These are phyloP conservation scores for Aspergillus ibericus DNA, from an alignment of 2,329 filamentous ascomycete species.

Conservation along the genomic window DNA sequence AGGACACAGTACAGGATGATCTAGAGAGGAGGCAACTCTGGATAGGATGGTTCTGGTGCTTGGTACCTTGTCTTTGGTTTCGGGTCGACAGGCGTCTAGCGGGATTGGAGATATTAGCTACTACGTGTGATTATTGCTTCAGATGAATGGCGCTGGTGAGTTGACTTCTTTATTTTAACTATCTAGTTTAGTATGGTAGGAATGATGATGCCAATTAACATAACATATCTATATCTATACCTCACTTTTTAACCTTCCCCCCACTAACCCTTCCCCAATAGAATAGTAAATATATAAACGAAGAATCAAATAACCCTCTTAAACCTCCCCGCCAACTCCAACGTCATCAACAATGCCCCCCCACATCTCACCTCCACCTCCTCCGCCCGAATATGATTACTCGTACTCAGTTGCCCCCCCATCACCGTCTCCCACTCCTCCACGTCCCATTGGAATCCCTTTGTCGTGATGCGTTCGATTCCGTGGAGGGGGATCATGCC, in stretches of 20 bases:
- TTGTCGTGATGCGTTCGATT: conserved; percentile 74
- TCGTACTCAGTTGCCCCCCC: conserved; percentile 73
- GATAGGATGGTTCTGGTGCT: not conserved
- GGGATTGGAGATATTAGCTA: too few relatives aligned
- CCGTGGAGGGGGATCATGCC: conserved; percentile 84
- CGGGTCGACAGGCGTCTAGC: not conserved
- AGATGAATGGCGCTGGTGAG: too few relatives aligned
- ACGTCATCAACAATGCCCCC: conserved; percentile 70
- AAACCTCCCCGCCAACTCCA: conserved; percentile 57
- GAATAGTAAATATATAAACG: not conserved
- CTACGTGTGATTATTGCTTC: too few relatives aligned
- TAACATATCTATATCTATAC: too few relatives aligned
- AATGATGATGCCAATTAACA: too few relatives aligned
- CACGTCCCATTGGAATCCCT: conserved; percentile 90
- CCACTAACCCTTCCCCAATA: not conserved
- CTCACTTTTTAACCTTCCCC: not conserved
- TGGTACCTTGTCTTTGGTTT: not conserved
- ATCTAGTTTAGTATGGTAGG: too few relatives aligned
- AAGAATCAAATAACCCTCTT: conserved; percentile 23
- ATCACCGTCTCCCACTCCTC: conserved; percentile 75
- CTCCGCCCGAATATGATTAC: conserved; percentile 70
- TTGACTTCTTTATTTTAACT: not conserved
- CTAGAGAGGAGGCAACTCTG: not conserved
- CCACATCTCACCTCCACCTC: conserved; percentile 62
- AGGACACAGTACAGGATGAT: not conserved